Evolutionary conservation across 345 rosid species (phyloP).

Genomic region (Geranium rotundifolium): DNA sequence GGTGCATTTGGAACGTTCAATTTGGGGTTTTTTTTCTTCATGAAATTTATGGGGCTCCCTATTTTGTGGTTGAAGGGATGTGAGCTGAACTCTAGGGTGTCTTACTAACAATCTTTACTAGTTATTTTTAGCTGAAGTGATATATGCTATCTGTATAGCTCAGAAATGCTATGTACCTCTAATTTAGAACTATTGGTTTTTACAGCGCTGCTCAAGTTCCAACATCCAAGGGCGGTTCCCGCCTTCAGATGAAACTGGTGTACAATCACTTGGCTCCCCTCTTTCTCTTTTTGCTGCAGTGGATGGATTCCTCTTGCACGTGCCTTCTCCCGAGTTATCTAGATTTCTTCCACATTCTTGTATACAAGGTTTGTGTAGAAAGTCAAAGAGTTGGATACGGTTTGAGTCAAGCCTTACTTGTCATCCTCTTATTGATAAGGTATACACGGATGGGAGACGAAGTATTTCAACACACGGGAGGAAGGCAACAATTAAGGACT

Average conservation of each 20-base stretch:
- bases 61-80: neutral
- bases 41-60: neutral
- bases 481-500: slow-evolving; percentile 80
- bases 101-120: neutral
- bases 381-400: neutral
- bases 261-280: slow-evolving; percentile 80
- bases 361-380: slow-evolving; percentile 50
- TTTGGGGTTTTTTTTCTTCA: too few relatives aligned
- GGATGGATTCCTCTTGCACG: slow-evolving; percentile 74
- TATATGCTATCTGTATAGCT: too few relatives aligned
- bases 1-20: too few relatives aligned
- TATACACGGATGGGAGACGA: slow-evolving; percentile 46
- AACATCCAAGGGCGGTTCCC: slow-evolving; percentile 56
- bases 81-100: neutral
- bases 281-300: slow-evolving; percentile 60
- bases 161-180: neutral
- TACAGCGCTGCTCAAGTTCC: slow-evolving; percentile 83
- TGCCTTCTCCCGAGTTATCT: slow-evolving; percentile 81
- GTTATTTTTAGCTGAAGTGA: neutral
- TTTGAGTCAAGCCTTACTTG: neutral
- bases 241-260: slow-evolving; percentile 78
- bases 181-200: slow-evolving; percentile 2
- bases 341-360: slow-evolving; percentile 65
- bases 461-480: slow-evolving; percentile 50
- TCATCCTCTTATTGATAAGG: slow-evolving; percentile 21